Base-by-base conservation (phyloP, 2,329 filamentous ascomycete genomes). In the Penicillium sp. region DNA sequence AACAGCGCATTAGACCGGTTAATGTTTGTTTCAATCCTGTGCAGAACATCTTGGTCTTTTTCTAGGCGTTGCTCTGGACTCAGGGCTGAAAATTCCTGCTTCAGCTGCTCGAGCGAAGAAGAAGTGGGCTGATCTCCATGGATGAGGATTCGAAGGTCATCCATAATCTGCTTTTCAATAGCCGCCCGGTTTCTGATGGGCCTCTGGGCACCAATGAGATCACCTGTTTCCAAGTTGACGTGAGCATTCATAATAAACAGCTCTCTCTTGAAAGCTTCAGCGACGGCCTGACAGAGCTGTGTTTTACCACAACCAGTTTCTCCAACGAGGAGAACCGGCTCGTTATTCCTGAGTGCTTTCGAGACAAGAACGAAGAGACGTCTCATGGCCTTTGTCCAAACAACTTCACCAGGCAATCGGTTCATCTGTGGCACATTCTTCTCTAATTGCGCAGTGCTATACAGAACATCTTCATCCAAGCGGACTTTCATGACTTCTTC, bases 241-340 rank as follows among this genome's bases (percentile, higher is more conserved):
- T 99, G 96, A 3, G 96, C 95, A 71, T 99, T 99, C 68, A 99
- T 89, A 65, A 93, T 95, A 64, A 93, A 87, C 39, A 99, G 79
- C 61, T 90, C 81, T 67, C 89, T 91, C 16, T 82, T 80, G 60
- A 91, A 83, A 4, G 90, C 89, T 68, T 96, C 89, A 3, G 95
- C 92, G 52, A 98, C 83, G 70, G 96, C 84, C 72, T 99, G 95
- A 65, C 91, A 96, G 7, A 99, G 90, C 2, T 93, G 97, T 0
- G 95, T 99, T 78, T 99, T 99, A 59, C 96, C 95, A 69, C 93
- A 98, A 6, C 95, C 95, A 19, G 95, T 99, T 72, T 99, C 96
- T 60, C 95, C 95, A 13, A 99, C 91, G 5, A 99, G 82, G 21
- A 99, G 81, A 3, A 99, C 91, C 0, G 95, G 95, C 72, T 99